Base-by-base conservation (phyloP, 805 yeast genomes). In the Saccharomyces jurei region DNA sequence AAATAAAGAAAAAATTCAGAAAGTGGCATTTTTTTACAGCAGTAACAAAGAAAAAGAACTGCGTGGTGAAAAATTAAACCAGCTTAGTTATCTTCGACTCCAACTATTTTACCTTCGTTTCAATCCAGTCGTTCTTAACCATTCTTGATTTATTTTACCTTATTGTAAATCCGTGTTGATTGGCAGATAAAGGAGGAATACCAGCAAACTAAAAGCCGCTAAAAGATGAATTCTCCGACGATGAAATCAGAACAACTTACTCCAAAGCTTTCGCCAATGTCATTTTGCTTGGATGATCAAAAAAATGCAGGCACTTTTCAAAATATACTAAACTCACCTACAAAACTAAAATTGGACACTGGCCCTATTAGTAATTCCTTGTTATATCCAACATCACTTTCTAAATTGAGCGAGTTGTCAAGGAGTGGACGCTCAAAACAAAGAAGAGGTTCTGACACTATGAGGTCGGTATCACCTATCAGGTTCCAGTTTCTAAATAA, bases 341-440 rank as follows among this genome's bases (percentile, higher is more conserved):
- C 71, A 13, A 66, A 65, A 52, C 53, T 66, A 51, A 64, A 64
- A 30, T 51, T 68, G 30, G 68, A 65, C 25, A 58, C 44, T 13
- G 51, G 44, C 13, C 10, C 44, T 10, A 17, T 41, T 6, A 44
- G 50, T n/a, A 49, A 51, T 17, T 56, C 65, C 9, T 52, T 58
- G n/a, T 56, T 61, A 48, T 66, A 64, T 46, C 56, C 70, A 31
- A 68, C 72, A 3, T 68, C 72, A 3, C 59, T 68, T 14, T 68
- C 72, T 4, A 68, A 68, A 51, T 56, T 68, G 46, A 65, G 62
- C 50, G 68, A 66, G 48, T 41, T 56, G 36, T 61, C 65, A 8
- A 54, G 64, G 29, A 54, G 56, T 26, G 63, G 64, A 21, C 54
- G 63, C 21, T 54, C 58, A 2, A 57, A 60, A 44, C 58, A 57